phyloP scores from a whole-genome alignment of 805 yeast species.

The Suhomyces pyralidae region DNA sequence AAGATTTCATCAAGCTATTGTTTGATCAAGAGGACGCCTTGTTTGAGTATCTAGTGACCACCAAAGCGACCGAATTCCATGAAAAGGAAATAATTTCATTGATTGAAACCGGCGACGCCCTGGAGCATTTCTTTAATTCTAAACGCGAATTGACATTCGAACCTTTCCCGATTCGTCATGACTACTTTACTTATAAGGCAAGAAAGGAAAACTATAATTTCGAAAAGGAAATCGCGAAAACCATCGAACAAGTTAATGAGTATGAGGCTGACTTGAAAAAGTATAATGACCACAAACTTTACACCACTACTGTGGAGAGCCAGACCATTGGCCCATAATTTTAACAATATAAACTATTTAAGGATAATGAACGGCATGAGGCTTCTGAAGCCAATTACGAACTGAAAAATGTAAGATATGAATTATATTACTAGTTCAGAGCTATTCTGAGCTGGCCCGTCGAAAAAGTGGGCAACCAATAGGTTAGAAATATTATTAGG shows the following conservation, averaged over 20 bases:
- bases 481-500: no score
- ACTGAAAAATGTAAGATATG: no score
- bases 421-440: no score
- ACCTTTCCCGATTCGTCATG: constrained; percentile 13
- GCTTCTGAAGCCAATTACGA: not conserved
- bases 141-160: constrained; percentile 3
- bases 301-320: not conserved
- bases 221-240: not conserved
- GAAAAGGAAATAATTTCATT: constrained; percentile 23
- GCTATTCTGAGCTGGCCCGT: not conserved
- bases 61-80: constrained; percentile 32
- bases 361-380: not conserved
- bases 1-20: constrained; percentile 25
- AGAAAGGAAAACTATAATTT: constrained; percentile 5
- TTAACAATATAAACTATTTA: not conserved
- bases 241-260: not conserved
- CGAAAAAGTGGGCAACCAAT: not conserved
- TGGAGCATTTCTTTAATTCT: constrained; percentile 6
- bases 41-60: constrained; percentile 26
- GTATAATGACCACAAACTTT: not conserved
- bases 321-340: not conserved
- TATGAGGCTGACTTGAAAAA: not conserved
- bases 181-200: constrained; percentile 5
- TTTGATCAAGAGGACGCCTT: constrained; percentile 23
- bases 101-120: constrained; percentile 6